These are phyloP conservation scores for Chimonanthus praecox DNA, from an alignment of 164 flowering plant species.

Conservation along the genomic window DNA sequence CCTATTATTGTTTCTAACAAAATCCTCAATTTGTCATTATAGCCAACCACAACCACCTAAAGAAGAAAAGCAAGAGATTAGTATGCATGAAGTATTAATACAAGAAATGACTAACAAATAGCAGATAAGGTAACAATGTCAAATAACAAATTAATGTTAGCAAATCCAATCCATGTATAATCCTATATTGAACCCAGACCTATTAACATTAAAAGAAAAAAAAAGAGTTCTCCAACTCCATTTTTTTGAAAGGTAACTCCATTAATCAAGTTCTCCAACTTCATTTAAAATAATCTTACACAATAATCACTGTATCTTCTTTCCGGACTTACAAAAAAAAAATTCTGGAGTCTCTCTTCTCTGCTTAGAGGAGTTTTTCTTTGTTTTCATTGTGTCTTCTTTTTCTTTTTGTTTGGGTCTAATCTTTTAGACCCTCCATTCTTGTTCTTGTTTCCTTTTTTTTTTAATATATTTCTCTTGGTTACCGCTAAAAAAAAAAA, in stretches of 20 bases:
- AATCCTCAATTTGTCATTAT: slow-evolving; percentile 80
- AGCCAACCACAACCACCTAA: slow-evolving; percentile 76
- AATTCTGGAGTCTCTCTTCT: too few species aligned
- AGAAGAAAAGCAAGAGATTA: slow-evolving; percentile 7
- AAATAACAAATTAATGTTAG: neutral
- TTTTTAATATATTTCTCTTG: too few species aligned
- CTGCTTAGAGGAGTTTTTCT: too few species aligned
- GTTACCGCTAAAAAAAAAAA: too few species aligned
- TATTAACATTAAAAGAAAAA: neutral
- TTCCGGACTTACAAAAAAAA: too few species aligned
- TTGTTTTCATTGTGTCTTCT: too few species aligned
- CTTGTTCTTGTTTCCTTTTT: too few species aligned
- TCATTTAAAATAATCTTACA: too few species aligned
- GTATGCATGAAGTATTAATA: neutral
- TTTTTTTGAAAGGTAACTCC: neutral
- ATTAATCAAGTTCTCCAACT: neutral
- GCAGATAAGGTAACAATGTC: neutral
- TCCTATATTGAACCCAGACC: neutral
- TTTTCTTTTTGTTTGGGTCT: too few species aligned
- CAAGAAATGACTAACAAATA: neutral
- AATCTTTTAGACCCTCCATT: too few species aligned
- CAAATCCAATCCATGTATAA: neutral
- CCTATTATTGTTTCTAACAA: slow-evolving; percentile 64
- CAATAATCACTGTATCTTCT: too few species aligned
- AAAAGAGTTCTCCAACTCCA: neutral